Conservation (phyloP, 306 rosid genomes). For the Castanospermum australe region DNA sequence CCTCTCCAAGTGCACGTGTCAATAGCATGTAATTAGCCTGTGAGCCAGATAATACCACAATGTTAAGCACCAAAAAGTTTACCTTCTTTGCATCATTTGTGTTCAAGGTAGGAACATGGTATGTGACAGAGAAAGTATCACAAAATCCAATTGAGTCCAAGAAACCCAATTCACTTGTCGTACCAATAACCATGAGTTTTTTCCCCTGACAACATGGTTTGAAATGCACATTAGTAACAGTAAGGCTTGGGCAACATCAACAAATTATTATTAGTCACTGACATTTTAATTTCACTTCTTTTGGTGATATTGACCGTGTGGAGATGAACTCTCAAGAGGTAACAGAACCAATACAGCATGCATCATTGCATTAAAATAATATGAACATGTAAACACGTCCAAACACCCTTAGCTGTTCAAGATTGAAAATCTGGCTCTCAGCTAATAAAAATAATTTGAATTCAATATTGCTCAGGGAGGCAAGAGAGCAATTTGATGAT, state of each 20-base stretch:
- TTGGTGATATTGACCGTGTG: conserved; percentile 17
- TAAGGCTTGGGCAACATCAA: not conserved
- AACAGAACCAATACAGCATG: not conserved
- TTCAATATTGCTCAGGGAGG: not conserved
- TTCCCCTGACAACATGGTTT: conserved; percentile 64
- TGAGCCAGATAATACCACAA: conserved; percentile 7
- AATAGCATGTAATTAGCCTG: conserved; percentile 3
- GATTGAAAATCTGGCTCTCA: not conserved
- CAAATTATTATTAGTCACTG: not conserved
- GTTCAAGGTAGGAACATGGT: conserved; percentile 75
- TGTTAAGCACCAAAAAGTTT: conserved; percentile 25
- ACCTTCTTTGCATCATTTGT: conserved; percentile 82
- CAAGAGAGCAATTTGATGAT: not conserved
- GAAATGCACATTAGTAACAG: conserved; percentile 16
- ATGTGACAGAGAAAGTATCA: conserved; percentile 76
- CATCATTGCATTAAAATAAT: conserved; percentile 7
- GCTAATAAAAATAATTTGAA: conserved; percentile 10
- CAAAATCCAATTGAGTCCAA: conserved; percentile 79
- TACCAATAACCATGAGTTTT: conserved; percentile 89
- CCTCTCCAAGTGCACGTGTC: not conserved
- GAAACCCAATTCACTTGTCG: conserved; percentile 88
- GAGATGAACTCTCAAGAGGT: conserved; percentile 23
- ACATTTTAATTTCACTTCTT: conserved; percentile 19
- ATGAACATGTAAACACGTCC: not conserved
- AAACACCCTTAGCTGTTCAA: conserved; percentile 10